Evolutionary conservation across 306 rosid genomes (phyloP), one percentile per base, ranked within the genome.

Genomic region (Benincasa hispida): DNA sequence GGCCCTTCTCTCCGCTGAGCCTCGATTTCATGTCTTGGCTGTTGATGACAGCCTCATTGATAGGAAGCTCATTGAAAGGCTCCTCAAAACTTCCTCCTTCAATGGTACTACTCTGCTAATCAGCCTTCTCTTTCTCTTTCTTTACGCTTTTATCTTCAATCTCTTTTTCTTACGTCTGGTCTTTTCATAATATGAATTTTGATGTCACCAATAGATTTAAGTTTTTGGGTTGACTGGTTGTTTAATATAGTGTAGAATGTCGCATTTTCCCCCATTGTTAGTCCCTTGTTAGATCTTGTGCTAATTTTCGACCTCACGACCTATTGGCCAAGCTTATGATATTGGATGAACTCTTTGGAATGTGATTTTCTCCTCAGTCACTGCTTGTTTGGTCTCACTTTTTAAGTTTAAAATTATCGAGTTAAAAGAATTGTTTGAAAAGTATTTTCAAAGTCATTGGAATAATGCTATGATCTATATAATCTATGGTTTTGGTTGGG

Each of bases 11-110:
- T 77, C 84, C 83, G 65, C 84, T 21, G 87, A 86, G 57, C 37
- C 87, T 11, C 93, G 80, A 76, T 91, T 89, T 54, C 98, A 91
- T 79, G 97, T 93, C 65, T 75, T 93, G 83, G 98, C 97, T 68
- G 98, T 93, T 58, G 97, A 93, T 85, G 98, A 93, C 30, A 87
- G 93, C 79, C 42, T 84, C 10, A 76, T 93, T 80, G 98, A 93
- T 60, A 82, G 97, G 78, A 93, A 88, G 82, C 56, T 93, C 83
- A 93, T 93, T 72, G 97, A 93, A 79, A 87, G 86, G 56, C 91
- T 93, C 77, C 97, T 93, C 82, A 91, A 87, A 79, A 93, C 88
- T 59, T 91, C 97, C 79, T 89, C 93, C 19, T 93, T 85, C 80
- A 93, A 93, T 65, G 98, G 98, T 93, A 41, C n/a, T n/a, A 74